Conservation (phyloP, 768 basidiomycete genomes). For the Galerina sulciceps region DNA sequence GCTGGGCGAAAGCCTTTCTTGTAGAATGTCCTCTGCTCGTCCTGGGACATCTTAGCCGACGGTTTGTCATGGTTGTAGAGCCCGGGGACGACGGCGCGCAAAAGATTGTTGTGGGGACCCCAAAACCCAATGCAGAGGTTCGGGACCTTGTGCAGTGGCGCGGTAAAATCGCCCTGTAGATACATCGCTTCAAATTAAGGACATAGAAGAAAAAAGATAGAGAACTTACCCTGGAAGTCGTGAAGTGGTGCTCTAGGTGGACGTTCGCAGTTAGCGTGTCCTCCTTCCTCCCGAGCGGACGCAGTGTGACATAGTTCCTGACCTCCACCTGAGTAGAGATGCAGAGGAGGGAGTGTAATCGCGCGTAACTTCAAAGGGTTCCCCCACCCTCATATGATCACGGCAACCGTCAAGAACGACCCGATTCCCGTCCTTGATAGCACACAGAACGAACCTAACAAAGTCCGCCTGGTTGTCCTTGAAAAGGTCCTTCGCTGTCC, state of each 20-base stretch:
- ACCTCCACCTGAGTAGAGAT: slow-evolving; percentile 13
- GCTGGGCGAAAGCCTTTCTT: slow-evolving; percentile 24
- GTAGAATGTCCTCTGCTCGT: slow-evolving; percentile 19
- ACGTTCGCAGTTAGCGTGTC: slow-evolving; percentile 21
- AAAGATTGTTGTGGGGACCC: slow-evolving; percentile 14
- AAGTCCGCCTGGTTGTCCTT: background rate
- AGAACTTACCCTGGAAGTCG: background rate
- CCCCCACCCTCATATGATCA: background rate
- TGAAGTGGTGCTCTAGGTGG: slow-evolving; percentile 17
- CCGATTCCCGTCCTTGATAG: slow-evolving; percentile 4
- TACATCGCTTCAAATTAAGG: background rate
- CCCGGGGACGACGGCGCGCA: slow-evolving; percentile 23
- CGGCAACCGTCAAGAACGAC: slow-evolving; percentile 14
- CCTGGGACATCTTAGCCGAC: background rate
- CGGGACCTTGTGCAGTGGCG: slow-evolving; percentile 20
- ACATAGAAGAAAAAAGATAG: background rate
- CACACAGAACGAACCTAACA: slow-evolving; percentile 18
- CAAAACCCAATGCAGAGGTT: slow-evolving; percentile 26
- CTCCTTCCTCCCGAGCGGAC: slow-evolving; percentile 10
- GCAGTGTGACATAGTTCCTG: slow-evolving; percentile 1
- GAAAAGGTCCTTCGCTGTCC: too few relatives aligned
- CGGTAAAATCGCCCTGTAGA: background rate
- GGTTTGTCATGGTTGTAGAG: slow-evolving; percentile 12
- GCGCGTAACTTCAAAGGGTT: background rate
- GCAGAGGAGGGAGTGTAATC: slow-evolving; percentile 26